Percentiles rank a stretch among this genome's conserved stretches.
These are phyloP conservation scores for Thymus mandschuricus DNA, from an alignment of 257 asterid species.

Conservation along the genomic window DNA sequence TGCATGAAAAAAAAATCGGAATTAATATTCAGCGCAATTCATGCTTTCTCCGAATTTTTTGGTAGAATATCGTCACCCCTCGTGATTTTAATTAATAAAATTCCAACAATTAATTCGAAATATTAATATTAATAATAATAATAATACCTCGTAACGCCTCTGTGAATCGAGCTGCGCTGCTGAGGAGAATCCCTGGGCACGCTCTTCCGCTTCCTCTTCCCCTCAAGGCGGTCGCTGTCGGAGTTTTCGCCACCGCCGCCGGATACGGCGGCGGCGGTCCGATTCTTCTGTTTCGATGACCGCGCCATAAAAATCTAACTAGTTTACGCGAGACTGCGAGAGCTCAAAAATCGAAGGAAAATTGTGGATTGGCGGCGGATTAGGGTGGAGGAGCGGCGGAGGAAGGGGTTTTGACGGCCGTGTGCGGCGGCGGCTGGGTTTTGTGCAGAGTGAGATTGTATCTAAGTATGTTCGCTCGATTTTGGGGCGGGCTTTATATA, in stretches of 20 bases:
- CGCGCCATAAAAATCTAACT: constrained; percentile 49
- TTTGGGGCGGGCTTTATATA: constrained; percentile 27
- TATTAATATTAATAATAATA: neutral
- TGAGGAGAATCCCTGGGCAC: constrained; percentile 83
- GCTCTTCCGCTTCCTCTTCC: constrained; percentile 64
- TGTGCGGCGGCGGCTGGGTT: constrained; percentile 49
- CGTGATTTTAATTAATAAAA: neutral
- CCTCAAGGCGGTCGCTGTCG: constrained; percentile 25
- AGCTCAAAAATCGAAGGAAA: neutral
- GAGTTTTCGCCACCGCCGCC: constrained; percentile 2
- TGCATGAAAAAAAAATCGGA: neutral
- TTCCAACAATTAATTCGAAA: neutral
- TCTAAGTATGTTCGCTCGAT: constrained; percentile 14
- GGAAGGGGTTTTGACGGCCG: constrained; percentile 43
- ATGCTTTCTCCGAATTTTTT: neutral
- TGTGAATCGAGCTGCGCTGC: constrained; percentile 79
- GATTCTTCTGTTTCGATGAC: constrained; percentile 51
- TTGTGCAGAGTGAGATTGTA: constrained; percentile 19
- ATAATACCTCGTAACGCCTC: constrained; percentile 88
- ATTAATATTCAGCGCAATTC: neutral
- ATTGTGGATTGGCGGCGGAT: constrained; percentile 9
- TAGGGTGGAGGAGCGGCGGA: constrained; percentile 35
- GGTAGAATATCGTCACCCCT: neutral
- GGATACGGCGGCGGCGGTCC: constrained; percentile 21
- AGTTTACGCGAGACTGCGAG: neutral